Conservation (phyloP, 2,329 filamentous ascomycete species). For the Drechslerella stenobrocha region DNA sequence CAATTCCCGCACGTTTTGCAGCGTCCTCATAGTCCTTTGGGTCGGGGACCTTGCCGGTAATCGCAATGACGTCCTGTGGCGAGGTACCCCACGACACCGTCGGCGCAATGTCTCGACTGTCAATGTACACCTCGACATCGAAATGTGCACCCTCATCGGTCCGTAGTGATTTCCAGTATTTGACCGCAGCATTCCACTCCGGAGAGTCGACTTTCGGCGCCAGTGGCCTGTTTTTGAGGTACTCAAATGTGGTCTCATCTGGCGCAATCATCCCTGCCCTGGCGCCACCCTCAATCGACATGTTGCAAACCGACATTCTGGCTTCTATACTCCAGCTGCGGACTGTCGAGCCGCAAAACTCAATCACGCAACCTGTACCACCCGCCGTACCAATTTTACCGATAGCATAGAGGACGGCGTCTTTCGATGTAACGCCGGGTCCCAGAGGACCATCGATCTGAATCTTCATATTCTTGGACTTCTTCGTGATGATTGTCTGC, state of each 20-base stretch:
- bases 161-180: constrained; percentile 83
- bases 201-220: constrained; percentile 80
- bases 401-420: constrained; percentile 89
- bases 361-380: constrained; percentile 90
- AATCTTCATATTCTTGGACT: constrained; percentile 98
- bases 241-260: constrained; percentile 90
- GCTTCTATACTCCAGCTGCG: constrained; percentile 89
- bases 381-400: constrained; percentile 92
- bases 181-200: constrained; percentile 84
- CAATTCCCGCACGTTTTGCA: constrained; percentile 76
- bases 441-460: constrained; percentile 89
- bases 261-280: constrained; percentile 96
- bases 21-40: constrained; percentile 83
- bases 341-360: constrained; percentile 96
- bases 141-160: constrained; percentile 88
- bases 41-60: constrained; percentile 85
- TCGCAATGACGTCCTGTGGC: constrained; percentile 93
- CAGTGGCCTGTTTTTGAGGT: constrained; percentile 86
- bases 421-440: constrained; percentile 92
- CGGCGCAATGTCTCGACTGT: constrained; percentile 88
- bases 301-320: constrained; percentile 99
- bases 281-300: constrained; percentile 96
- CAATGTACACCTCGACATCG: constrained; percentile 84
- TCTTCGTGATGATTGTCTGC: constrained; percentile 89
- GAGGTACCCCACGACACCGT: constrained; percentile 97